A percentile compares a stretch with the other conserved stretches of the same genome.
Evolutionary conservation across 148 eudicot genomes (phyloP).

Genomic region (Fallopia convolvulus): DNA sequence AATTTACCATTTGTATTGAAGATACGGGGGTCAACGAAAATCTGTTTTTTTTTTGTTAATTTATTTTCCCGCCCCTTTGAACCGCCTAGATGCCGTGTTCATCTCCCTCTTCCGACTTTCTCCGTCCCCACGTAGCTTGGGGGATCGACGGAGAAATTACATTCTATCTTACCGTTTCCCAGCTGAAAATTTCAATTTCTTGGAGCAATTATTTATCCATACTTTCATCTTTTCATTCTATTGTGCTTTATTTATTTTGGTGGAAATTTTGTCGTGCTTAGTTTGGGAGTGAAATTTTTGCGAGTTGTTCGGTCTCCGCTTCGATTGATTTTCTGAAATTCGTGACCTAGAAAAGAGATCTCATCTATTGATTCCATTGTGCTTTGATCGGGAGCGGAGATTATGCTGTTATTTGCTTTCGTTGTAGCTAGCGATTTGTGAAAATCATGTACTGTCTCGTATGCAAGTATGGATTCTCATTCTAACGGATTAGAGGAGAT

Average conservation of each 20-base stretch:
- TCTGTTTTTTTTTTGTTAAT: background rate
- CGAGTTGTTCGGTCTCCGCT: background rate
- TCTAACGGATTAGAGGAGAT: background rate
- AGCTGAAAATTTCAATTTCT: background rate
- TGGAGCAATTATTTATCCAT: background rate
- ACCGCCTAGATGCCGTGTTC: constrained; percentile 7
- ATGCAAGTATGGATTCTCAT: background rate
- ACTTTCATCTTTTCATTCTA: background rate
- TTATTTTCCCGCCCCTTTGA: constrained; percentile 3
- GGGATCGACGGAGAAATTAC: background rate
- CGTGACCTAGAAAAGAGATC: background rate
- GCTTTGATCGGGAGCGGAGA: background rate
- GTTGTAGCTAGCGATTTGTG: background rate
- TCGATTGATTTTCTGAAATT: background rate
- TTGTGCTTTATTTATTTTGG: background rate
- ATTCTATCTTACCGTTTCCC: background rate
- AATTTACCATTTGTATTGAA: background rate
- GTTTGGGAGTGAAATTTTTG: background rate
- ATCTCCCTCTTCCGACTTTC: background rate
- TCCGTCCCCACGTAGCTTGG: background rate
- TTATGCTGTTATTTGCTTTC: background rate
- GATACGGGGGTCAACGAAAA: background rate
- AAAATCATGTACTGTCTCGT: background rate
- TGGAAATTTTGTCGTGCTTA: background rate
- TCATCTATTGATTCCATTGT: background rate